phyloP scores from a whole-genome alignment of 108 stramenopile genomes.

The Craspedostauros australis region DNA sequence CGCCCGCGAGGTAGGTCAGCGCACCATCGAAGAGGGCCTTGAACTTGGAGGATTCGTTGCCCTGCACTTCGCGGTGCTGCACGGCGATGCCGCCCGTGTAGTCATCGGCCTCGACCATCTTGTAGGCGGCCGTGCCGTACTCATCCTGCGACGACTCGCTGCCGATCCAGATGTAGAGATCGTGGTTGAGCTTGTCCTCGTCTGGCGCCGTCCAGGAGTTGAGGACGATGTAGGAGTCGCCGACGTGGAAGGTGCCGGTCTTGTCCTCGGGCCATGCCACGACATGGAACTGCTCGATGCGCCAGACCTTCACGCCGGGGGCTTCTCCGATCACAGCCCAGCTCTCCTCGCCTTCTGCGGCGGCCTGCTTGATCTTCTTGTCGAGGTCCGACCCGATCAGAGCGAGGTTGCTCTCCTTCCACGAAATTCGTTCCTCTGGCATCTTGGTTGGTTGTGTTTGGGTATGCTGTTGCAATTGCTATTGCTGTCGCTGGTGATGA shows the following conservation, averaged over 20 bases:
- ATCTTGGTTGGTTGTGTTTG: too few relatives aligned
- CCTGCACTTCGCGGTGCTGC: conserved; percentile 88
- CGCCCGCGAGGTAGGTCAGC: conserved; percentile 79
- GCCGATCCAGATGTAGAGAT: conserved; percentile 85
- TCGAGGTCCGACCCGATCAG: conserved; percentile 39
- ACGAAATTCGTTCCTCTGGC: conserved; percentile 16
- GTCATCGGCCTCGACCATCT: conserved; percentile 92
- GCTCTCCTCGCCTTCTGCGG: conserved; percentile 43
- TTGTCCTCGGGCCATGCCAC: conserved; percentile 37
- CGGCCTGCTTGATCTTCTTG: conserved; percentile 45
- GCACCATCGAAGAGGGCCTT: conserved; percentile 38
- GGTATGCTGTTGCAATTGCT: too few relatives aligned
- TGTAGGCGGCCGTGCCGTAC: conserved; percentile 82
- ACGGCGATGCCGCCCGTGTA: conserved; percentile 71
- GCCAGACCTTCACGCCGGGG: conserved; percentile 73
- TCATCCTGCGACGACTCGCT: conserved; percentile 85
- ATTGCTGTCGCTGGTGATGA: too few relatives aligned
- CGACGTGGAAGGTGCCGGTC: conserved; percentile 79
- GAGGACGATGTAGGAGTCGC: conserved; percentile 86
- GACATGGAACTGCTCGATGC: conserved; percentile 77
- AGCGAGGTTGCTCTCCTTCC: conserved; percentile 36
- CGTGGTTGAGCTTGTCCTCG: conserved; percentile 31
- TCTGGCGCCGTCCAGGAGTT: conserved; percentile 36
- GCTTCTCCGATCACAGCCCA: conserved; percentile 43
- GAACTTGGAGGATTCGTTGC: conserved; percentile 71